Percentiles rank a stretch among this genome's conserved stretches.
These are phyloP conservation scores for Babesia ovis DNA, from an alignment of 169 alveolate species.

Conservation along the genomic window DNA sequence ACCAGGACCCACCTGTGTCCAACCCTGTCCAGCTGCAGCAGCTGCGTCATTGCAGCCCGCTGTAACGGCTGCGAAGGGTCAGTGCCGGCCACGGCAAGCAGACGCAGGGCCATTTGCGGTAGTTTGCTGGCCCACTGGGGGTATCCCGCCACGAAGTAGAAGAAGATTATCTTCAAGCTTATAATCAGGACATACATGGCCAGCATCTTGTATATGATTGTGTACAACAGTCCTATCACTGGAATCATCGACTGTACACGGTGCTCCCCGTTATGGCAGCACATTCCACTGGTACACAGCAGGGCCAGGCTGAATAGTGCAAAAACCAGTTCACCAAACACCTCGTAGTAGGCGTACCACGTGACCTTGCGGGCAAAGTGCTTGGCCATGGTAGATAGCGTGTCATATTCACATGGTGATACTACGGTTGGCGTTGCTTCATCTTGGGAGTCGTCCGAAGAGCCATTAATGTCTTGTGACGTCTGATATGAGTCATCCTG, in stretches of 20 bases:
- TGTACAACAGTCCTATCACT: slow-evolving; percentile 40
- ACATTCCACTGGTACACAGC: slow-evolving; percentile 41
- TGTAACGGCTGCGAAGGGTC: not conserved
- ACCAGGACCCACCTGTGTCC: slow-evolving; percentile 37
- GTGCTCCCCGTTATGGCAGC: slow-evolving; percentile 42
- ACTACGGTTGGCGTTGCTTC: not conserved
- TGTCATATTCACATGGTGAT: not conserved
- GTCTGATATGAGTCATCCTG: not conserved
- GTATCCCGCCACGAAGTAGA: slow-evolving; percentile 18
- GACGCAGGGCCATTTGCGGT: not conserved
- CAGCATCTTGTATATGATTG: slow-evolving; percentile 49
- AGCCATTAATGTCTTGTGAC: not conserved
- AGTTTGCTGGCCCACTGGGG: not conserved
- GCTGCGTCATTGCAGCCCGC: slow-evolving; percentile 7
- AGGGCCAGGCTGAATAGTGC: slow-evolving; percentile 52
- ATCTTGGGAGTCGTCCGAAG: not conserved
- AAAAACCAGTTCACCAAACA: slow-evolving; percentile 60
- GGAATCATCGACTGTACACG: slow-evolving; percentile 57
- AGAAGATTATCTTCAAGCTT: slow-evolving; percentile 31
- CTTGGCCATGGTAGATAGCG: slow-evolving; percentile 13
- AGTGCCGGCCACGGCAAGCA: not conserved
- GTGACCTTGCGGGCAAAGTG: slow-evolving; percentile 11
- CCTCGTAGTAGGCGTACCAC: slow-evolving; percentile 49
- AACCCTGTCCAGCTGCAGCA: slow-evolving; percentile 17
- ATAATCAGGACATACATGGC: slow-evolving; percentile 47